Conservation (phyloP, 169 alveolate species). For the Ichthyophthirius multifiliis region DNA sequence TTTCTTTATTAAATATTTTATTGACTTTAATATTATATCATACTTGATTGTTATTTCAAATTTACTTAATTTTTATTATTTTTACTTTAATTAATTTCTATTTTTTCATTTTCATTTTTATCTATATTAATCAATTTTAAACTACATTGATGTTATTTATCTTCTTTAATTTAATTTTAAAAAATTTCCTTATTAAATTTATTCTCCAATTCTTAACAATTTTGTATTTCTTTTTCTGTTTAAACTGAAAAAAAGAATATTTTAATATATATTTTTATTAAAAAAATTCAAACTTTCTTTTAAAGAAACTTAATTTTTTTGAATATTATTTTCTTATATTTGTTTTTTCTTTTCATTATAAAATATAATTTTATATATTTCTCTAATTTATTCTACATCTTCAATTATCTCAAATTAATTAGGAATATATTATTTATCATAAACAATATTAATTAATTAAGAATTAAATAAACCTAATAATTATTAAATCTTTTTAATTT, state of each 20-base stretch:
- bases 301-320: background rate
- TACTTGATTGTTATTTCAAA: too few relatives aligned
- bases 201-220: background rate
- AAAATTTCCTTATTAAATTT: background rate
- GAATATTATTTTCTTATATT: background rate
- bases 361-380: background rate
- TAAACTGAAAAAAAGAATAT: background rate
- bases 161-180: background rate
- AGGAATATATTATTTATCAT: background rate
- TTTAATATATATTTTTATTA: too few relatives aligned
- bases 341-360: background rate
- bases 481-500: conserved; percentile 15
- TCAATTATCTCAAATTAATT: background rate
- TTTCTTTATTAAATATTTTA: too few relatives aligned
- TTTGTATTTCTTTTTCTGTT: background rate
- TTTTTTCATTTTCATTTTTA: too few relatives aligned
- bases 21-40: too few relatives aligned
- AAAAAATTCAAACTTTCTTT: background rate
- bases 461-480: conserved; percentile 30
- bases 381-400: background rate
- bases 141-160: background rate
- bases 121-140: too few relatives aligned
- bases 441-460: background rate
- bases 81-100: too few relatives aligned
- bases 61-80: too few relatives aligned